Evolutionary conservation across 306 rosid genomes (phyloP), one percentile per base, ranked within the genome.

Genomic region (Cucurbita maxima): DNA sequence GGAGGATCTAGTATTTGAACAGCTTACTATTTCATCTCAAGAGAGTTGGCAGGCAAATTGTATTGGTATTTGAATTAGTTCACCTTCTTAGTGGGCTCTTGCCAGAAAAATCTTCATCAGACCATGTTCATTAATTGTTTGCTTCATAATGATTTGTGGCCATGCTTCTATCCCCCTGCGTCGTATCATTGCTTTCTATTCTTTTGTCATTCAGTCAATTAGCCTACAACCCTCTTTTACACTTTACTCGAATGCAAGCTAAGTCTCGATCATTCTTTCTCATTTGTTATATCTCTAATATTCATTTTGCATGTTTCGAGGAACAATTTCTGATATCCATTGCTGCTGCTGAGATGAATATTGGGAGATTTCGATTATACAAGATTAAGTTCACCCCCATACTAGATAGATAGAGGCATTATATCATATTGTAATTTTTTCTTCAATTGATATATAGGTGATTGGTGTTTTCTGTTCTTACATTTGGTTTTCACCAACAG

Each of bases 61-160:
- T 83, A 77, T 81, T 67, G 75, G 72, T 51, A 36, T 38, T 38
- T 72, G 36, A 41, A 52, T 37, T 75, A 71, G 80, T 81, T 86
- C 82, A 78, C 87, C 62, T 75, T 76, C 81, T 75, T 72, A 64
- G 77, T 58, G 82, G 82, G 81, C 79, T 70, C 61, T 20, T 78
- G 78, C 76, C 66, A 68, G 60, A 48, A 66, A 79, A 73, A 71
- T 80, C 89, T 75, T 59, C 77, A 41, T 80, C 44, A 59, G 69
- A 75, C 70, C 69, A 74, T 86, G 86, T 79, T 86, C 82, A 87
- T 86, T 84, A 76, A 77, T 83, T 87, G 87, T 83, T 69, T 63
- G 91, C 84, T 81, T 82, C 88, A 86, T 80, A 79, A 83, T 90
- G 86, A 82, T 85, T 78, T 89, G 85, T 83, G 81, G 78, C 71